Evolutionary conservation across 176 grass and related monocot species (phyloP).

Genomic region (Oryza punctata): DNA sequence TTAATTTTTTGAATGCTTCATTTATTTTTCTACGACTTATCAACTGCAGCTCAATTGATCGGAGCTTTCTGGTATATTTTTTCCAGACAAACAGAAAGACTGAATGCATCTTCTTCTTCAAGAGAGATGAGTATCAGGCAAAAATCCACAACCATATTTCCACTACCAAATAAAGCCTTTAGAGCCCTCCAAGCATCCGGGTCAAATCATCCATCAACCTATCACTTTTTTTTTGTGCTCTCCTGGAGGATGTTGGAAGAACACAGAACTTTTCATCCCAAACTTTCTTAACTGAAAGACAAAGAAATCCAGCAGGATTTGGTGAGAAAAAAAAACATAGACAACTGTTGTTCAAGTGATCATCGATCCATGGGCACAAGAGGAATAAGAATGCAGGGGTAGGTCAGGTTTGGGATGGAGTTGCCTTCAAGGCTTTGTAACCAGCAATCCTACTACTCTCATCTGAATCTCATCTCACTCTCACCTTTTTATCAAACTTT

Average conservation of each 20-base stretch:
- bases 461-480: background rate
- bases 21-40: too few species aligned
- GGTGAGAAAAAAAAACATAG: constrained; percentile 34
- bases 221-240: background rate
- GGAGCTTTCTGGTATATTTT: background rate
- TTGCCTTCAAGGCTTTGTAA: constrained; percentile 53
- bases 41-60: too few species aligned
- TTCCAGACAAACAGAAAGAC: background rate
- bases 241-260: background rate
- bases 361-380: background rate
- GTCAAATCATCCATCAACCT: constrained; percentile 13
- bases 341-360: constrained; percentile 19
- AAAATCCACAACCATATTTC: constrained; percentile 11
- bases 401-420: constrained; percentile 24
- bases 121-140: background rate
- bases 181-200: constrained; percentile 6
- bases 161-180: constrained; percentile 9
- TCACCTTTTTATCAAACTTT: constrained; percentile 34
- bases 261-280: background rate
- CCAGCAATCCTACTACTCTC: constrained; percentile 8
- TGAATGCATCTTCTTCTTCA: background rate
- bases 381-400: background rate
- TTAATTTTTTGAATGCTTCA: too few species aligned
- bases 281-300: constrained; percentile 45
- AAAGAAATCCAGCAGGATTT: constrained; percentile 39